Evolutionary conservation across 441 rosid species (phyloP).

Genomic region (Breynia disticha): DNA sequence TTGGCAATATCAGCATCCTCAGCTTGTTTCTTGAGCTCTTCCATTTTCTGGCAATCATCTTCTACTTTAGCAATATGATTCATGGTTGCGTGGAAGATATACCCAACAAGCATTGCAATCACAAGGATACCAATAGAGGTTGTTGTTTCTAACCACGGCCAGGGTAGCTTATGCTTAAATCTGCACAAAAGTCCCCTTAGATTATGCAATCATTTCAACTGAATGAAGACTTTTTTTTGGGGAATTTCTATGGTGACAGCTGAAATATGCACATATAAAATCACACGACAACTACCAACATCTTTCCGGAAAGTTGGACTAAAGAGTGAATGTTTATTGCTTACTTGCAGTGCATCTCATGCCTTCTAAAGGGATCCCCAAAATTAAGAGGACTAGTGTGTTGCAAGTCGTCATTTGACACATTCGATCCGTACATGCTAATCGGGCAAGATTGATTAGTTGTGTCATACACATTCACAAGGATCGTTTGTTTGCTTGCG

Average conservation of each 20-base stretch:
- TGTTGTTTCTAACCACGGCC: constrained; percentile 53
- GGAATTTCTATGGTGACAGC: no score
- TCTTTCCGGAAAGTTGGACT: neutral
- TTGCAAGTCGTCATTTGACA: constrained; percentile 43
- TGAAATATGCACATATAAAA: no score
- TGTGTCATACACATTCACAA: constrained; percentile 80
- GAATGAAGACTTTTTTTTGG: neutral
- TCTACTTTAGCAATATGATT: constrained; percentile 76
- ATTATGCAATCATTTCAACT: constrained; percentile 9
- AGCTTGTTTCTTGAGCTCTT: constrained; percentile 63
- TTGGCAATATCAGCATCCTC: constrained; percentile 92
- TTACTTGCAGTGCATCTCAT: constrained; percentile 95
- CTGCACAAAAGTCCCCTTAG: constrained; percentile 28
- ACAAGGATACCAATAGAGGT: constrained; percentile 61
- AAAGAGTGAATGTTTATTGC: constrained; percentile 10
- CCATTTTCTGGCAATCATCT: constrained; percentile 68
- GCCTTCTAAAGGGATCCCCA: constrained; percentile 88
- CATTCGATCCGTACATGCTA: constrained; percentile 82
- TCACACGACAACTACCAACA: no score
- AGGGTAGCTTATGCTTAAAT: constrained; percentile 75
- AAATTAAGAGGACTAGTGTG: constrained; percentile 60
- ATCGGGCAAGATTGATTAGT: constrained; percentile 59
- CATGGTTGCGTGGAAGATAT: constrained; percentile 67
- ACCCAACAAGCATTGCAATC: constrained; percentile 64
- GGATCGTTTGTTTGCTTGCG: constrained; percentile 85